Evolutionary conservation across 441 rosid genomes (phyloP), one percentile per base, ranked within the genome.

Genomic region (Croton setiger): DNA sequence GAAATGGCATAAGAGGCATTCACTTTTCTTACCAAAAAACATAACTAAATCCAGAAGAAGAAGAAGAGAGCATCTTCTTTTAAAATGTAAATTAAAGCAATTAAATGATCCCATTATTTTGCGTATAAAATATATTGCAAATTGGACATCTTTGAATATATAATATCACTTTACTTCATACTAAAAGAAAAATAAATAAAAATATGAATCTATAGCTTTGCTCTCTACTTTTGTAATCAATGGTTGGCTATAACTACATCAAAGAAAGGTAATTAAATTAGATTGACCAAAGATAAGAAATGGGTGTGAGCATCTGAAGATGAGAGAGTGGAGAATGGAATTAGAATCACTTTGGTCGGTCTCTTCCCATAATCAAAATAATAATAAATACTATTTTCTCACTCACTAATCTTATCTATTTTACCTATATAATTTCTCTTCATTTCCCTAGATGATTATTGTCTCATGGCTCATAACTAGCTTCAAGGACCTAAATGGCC

Each of bases 271-370:
- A 45, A 14, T 1, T 20, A 51, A 49, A 49, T 44, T 5, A 14
- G 36, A 74, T 80, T 85, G 79, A 79, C 80, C 71, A 68, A 2
- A 67, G 67, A 82, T 60, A 60, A 69, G 74, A 39, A 65, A 37
- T 7, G 60, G 35, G 36, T 47, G 60, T 33, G 77, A 73, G 85
- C 82, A 80, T 82, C 79, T 51, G 58, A 66, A 71, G 55, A 67
- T 51, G 43, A 37, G 43, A 37, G 71, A 83, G 86, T 82, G 86
- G 85, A 80, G 85, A 69, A 79, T 73, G 80, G 84, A 82, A 82
- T 83, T 76, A 72, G 88, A 84, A 82, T 86, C 83, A 58, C 73
- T 82, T 79, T 64, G 82, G 84, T 84, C 86, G 84, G 83, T 82
- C 87, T 84, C 86, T 79, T 37, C 60, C 7, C 63, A n/a, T n/a